Evolutionary conservation across 192 early-diverging fungal genomes (phyloP).

Genomic region (Backusella tuberculispora): DNA sequence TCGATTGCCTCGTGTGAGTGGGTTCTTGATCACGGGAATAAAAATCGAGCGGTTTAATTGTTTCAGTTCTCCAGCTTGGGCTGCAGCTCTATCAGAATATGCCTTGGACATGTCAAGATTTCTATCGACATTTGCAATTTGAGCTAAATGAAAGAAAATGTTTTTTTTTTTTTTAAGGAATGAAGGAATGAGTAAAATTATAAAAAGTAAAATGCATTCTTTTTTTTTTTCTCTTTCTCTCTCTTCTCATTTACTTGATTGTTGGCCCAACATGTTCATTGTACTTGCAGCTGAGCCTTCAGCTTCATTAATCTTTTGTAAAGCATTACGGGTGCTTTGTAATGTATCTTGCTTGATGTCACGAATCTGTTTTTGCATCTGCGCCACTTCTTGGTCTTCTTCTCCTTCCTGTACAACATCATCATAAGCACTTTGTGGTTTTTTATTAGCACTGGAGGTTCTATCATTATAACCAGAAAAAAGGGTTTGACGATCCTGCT

Average conservation of each 20-base stretch:
- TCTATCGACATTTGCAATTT: conserved; percentile 56
- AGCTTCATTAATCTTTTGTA: conserved; percentile 63
- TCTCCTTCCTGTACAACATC: conserved; percentile 40
- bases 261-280: conserved; percentile 67
- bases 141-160: conserved; percentile 27
- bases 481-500: conserved; percentile 18
- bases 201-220: neutral
- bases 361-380: conserved; percentile 61
- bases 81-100: conserved; percentile 55
- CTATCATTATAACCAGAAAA: conserved; percentile 6
- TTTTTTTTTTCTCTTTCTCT: neutral
- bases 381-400: conserved; percentile 62
- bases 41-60: conserved; percentile 77
- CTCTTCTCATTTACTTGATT: conserved; percentile 49
- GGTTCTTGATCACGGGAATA: conserved; percentile 67
- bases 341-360: conserved; percentile 67
- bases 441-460: neutral
- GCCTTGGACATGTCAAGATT: conserved; percentile 65
- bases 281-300: conserved; percentile 62
- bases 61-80: conserved; percentile 60
- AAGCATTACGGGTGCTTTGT: conserved; percentile 65
- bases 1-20: conserved; percentile 64
- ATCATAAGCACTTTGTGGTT: neutral
- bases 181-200: neutral
- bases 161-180: neutral